Evolutionary conservation across 2,329 filamentous ascomycete species (phyloP), one percentile per base, ranked within the genome.

Genomic region (Stachybotrys chartarum): DNA sequence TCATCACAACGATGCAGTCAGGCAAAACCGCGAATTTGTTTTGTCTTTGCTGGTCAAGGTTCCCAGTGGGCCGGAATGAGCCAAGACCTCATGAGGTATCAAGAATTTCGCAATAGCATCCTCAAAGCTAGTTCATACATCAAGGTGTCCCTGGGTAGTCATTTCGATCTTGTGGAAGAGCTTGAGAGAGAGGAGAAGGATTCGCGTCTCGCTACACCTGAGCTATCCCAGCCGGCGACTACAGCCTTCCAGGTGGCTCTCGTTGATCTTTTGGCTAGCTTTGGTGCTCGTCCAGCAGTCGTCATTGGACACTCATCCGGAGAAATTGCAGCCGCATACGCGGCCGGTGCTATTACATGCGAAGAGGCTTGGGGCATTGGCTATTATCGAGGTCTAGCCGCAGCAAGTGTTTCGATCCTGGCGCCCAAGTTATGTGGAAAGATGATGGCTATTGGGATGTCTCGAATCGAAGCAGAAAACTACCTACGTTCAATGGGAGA

Each of bases 261-360:
- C 1, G 67, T 77, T 1, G 73, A 77, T 42, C 64, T 77, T 5
- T 59, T 77, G 5, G 53, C 55, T 8, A 66, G 68, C 3, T 66
- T 72, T 14, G 63, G 60, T 10, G 61, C 76, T 35, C 52, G 49
- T 1, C 71, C 74, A 2, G 57, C 56, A 6, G 60, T 66, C 17
- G 72, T 76, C 4, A 64, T 77, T 7, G 75, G 76, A 0, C 76
- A 78, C 57, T 78, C 75, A 0, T 78, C 75, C 1, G 76, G 76
- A 2, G 76, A 78, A 54, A 72, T 78, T 35, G 75, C 75, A 1
- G 76, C 75, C 7, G 74, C 76, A 1, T 75, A 72, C 54, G 72
- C 75, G 8, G 65, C 64, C 1, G 70, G 68, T 0, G 65, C 66
- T 16, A 63, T 78, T 18, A 65, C 68, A 2, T 63, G 65, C 18